Evolutionary conservation across 1,284 basidiomycete species (phyloP).

Genomic region (Butyriboletus appendiculatus): DNA sequence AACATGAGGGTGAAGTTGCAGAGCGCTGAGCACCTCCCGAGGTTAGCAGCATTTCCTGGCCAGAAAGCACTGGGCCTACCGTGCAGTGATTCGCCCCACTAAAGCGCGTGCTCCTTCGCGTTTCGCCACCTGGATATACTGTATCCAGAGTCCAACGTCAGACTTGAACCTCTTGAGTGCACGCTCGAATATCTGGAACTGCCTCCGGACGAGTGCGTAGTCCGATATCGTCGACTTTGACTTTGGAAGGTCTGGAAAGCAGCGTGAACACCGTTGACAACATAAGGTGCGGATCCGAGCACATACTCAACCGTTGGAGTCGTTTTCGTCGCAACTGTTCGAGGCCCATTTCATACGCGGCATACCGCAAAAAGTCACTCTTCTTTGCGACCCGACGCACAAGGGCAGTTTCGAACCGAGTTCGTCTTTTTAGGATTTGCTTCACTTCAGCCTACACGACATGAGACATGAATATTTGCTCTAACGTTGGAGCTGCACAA

Average conservation of each 20-base stretch:
- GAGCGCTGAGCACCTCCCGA: slow-evolving; percentile 52
- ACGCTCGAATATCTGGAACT: slow-evolving; percentile 90
- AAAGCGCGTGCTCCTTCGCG: slow-evolving; percentile 79
- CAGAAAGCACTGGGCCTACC: slow-evolving; percentile 41
- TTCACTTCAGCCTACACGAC: slow-evolving; percentile 59
- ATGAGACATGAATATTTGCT: not conserved
- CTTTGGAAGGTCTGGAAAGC: slow-evolving; percentile 46
- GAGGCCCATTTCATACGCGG: slow-evolving; percentile 88
- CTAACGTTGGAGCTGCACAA: not conserved
- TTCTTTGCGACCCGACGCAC: slow-evolving; percentile 84
- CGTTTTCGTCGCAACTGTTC: slow-evolving; percentile 81
- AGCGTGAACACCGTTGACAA: not conserved
- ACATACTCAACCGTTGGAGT: slow-evolving; percentile 71
- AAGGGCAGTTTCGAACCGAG: slow-evolving; percentile 81
- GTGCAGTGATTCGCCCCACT: slow-evolving; percentile 76
- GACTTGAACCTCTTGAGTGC: slow-evolving; percentile 88
- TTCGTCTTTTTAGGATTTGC: slow-evolving; percentile 85
- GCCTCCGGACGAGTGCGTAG: slow-evolving; percentile 79
- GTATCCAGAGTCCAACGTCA: slow-evolving; percentile 86
- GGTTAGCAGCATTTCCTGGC: slow-evolving; percentile 5
- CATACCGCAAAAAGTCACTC: slow-evolving; percentile 89
- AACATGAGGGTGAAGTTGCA: slow-evolving; percentile 84
- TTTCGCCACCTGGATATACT: slow-evolving; percentile 86
- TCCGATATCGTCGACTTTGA: slow-evolving; percentile 72
- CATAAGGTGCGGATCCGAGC: not conserved